Conservation (phyloP, 805 yeast genomes). For the Tetrapisispora fleetii region DNA sequence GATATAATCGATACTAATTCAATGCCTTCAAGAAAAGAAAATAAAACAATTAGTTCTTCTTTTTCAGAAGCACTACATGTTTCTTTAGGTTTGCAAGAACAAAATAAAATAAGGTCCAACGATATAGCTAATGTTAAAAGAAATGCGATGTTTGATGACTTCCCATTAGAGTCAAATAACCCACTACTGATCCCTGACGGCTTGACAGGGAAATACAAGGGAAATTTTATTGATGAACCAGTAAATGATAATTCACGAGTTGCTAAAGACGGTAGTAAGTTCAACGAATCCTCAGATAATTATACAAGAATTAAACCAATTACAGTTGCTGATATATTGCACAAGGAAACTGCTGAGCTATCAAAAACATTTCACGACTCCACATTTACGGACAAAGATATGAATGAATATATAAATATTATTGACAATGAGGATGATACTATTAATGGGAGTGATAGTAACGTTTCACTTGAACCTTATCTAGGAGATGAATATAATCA, state of each 20-base stretch:
- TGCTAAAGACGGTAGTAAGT: neutral
- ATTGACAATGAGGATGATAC: conserved; percentile 5
- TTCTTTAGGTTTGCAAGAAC: conserved; percentile 24
- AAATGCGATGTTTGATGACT: conserved; percentile 1
- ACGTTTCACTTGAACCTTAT: neutral
- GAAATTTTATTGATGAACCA: conserved; percentile 5
- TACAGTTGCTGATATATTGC: conserved; percentile 21
- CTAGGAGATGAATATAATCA: neutral
- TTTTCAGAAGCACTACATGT: conserved; percentile 26
- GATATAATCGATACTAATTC: neutral
- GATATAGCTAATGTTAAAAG: neutral
- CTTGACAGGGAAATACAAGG: neutral
- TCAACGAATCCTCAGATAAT: neutral
- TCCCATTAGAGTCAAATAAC: neutral
- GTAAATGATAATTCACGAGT: conserved; percentile 7
- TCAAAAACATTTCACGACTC: conserved; percentile 21
- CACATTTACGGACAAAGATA: conserved; percentile 11
- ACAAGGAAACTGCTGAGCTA: conserved; percentile 28
- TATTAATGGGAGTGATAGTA: neutral
- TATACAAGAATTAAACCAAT: conserved; percentile 9
- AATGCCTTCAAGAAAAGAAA: neutral
- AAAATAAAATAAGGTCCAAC: neutral
- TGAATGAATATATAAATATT: conserved; percentile 8
- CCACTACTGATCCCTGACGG: neutral
- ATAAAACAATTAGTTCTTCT: conserved; percentile 5